Base-by-base conservation (phyloP, 2,329 filamentous ascomycete species). In the Alternaria brassicicola region DNA sequence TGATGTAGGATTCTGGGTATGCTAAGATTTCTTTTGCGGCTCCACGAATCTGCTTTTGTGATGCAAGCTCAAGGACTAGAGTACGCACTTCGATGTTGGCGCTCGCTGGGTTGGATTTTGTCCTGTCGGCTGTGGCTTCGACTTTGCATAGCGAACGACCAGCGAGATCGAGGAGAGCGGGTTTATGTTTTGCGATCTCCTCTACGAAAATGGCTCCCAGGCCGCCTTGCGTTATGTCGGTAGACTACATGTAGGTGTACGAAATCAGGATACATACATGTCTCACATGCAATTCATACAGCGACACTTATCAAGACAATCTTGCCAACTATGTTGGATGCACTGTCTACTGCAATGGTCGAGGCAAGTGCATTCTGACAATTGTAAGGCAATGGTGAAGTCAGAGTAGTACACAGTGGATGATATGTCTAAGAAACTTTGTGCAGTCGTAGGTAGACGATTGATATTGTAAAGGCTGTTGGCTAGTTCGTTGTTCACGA, bases 291-390 rank as follows among this genome's bases (percentile, higher is more conserved):
- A n/a, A n/a, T n/a, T n/a, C n/a, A n/a, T n/a, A n/a, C n/a, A n/a
- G n/a, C n/a, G n/a, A n/a, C n/a, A n/a, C n/a, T n/a, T n/a, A n/a
- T 78, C 4, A 82, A 69, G 46, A 83, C 48, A 13, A 65, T 62
- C 55, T 73, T 80, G 25, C 84, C 78, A 49, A 82, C 80, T 53
- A 85, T 78, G 25, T 78, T 67, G 2, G 68, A 60, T 0, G 82
- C 81, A 1, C 75, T 67, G 26, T 76, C 77, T 10, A 75, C 65
- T 19, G 82, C 81, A 39, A 83, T 70, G 36, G 41, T 58, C 8
- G 65, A 66, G n/a, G 70, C 69, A 19, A 64, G 63, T 21, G 66
- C 64, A 9, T 65, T 67, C 36, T 66, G 55, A 28, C 63, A 56
- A 45, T 67, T 66, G 57, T 71, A 75, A 0, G 68, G 61, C 10